Conservation (phyloP, 108 stramenopile genomes). For the Cyclotella atomus region DNA sequence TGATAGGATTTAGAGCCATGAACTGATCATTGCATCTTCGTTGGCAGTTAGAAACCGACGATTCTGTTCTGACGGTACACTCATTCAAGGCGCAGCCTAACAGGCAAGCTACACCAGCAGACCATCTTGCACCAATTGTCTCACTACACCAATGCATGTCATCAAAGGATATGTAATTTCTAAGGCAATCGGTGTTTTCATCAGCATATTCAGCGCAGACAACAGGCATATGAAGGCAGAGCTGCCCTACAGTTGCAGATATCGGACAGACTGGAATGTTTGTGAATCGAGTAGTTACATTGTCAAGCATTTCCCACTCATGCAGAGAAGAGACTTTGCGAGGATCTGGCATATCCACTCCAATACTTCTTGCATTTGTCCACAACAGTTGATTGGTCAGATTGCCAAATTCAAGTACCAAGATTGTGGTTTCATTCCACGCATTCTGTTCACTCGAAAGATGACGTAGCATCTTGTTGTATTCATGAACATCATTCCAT, state of each 20-base stretch:
- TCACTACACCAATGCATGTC: constrained; percentile 55
- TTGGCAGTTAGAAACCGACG: not conserved
- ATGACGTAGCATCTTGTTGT: not conserved
- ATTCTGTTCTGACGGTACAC: not conserved
- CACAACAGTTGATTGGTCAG: constrained; percentile 22
- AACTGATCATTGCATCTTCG: constrained; percentile 14
- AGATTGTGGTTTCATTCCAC: not conserved
- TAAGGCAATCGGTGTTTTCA: constrained; percentile 6
- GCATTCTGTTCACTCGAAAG: constrained; percentile 1
- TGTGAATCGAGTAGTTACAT: not conserved
- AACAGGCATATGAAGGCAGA: not conserved
- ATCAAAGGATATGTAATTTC: constrained; percentile 27
- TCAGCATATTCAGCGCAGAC: not conserved
- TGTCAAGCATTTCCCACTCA: constrained; percentile 1
- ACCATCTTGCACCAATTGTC: constrained; percentile 36
- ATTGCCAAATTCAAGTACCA: constrained; percentile 35
- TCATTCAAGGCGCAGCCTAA: constrained; percentile 33
- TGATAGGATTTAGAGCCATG: constrained; percentile 1
- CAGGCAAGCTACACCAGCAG: constrained; percentile 34
- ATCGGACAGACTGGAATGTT: not conserved
- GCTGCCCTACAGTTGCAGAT: not conserved
- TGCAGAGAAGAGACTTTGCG: not conserved
- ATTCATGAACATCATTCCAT: not conserved
- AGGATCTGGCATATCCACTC: not conserved
- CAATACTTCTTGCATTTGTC: constrained; percentile 22